Percentiles rank a stretch among this genome's conserved stretches.
Conservation (phyloP, 31 red algal species). For the Porphyra umbilicalis region DNA sequence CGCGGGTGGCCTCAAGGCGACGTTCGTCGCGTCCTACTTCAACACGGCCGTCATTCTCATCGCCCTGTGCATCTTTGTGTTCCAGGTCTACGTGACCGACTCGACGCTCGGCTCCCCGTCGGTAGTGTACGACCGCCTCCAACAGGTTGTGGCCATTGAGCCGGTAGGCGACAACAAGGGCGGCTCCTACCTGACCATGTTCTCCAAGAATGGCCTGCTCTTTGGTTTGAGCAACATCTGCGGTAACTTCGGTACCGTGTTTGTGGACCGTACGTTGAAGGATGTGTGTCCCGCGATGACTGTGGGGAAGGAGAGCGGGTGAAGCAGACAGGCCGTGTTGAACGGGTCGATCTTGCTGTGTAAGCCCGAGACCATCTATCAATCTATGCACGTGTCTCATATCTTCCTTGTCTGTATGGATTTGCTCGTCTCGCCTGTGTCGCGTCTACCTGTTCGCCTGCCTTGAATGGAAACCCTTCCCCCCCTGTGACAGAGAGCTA, state of each 20-base stretch:
- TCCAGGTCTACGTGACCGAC: constrained; percentile 38
- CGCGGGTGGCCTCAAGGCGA: constrained; percentile 59
- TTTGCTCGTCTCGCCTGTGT: not conserved
- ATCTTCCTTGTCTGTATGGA: not conserved
- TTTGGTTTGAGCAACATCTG: constrained; percentile 64
- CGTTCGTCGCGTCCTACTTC: constrained; percentile 57
- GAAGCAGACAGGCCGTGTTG: no score
- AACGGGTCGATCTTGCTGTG: no score
- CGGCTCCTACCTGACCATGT: constrained; percentile 54
- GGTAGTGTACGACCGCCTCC: constrained; percentile 22
- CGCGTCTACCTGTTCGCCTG: no score
- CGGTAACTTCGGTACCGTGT: constrained; percentile 22
- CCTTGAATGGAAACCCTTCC: no score
- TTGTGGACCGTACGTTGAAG: not conserved
- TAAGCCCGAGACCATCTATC: no score
- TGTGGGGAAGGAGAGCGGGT: no score
- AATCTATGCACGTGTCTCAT: not conserved
- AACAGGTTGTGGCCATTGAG: constrained; percentile 4
- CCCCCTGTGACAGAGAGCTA: constrained; percentile 8
- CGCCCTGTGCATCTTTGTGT: constrained; percentile 37
- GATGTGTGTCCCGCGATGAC: no score
- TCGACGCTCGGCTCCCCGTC: constrained; percentile 23
- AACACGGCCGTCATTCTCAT: constrained; percentile 60
- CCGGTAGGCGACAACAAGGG: constrained; percentile 33
- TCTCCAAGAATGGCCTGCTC: constrained; percentile 34